A percentile compares a stretch with the other conserved stretches of the same genome.
These are phyloP conservation scores for Hansenula anomala DNA, from an alignment of 1,139 yeast genomes.

Conservation along the genomic window DNA sequence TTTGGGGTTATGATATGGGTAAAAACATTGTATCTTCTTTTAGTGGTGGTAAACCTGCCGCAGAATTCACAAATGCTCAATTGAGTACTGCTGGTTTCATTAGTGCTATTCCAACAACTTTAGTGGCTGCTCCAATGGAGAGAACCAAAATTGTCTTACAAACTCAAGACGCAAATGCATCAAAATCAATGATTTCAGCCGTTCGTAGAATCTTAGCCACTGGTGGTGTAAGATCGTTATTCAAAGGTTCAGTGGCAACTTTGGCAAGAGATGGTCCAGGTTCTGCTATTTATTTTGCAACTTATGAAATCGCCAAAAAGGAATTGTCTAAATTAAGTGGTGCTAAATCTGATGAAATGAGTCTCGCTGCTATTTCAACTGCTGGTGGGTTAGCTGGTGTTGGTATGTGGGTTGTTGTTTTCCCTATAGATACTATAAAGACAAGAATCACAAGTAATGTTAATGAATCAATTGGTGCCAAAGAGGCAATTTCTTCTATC, in stretches of 20 bases:
- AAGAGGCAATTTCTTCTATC: conserved; percentile 60
- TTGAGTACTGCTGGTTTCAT: conserved; percentile 93
- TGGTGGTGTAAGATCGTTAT: conserved; percentile 82
- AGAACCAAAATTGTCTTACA: conserved; percentile 93
- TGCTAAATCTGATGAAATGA: conserved; percentile 43
- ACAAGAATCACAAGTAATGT: conserved; percentile 79
- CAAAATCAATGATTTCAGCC: conserved; percentile 32
- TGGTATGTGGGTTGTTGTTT: conserved; percentile 94
- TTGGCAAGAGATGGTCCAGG: conserved; percentile 98
- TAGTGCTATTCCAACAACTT: conserved; percentile 91
- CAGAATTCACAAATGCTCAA: conserved; percentile 59
- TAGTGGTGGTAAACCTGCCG: conserved; percentile 23
- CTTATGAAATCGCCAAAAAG: conserved; percentile 79
- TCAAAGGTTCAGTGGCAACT: conserved; percentile 90
- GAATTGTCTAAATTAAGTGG: conserved; percentile 39
- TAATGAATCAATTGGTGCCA: conserved; percentile 48
- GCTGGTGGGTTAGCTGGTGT: conserved; percentile 97
- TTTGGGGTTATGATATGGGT: conserved; percentile 98
- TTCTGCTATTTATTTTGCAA: conserved; percentile 93
- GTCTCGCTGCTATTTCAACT: conserved; percentile 69
- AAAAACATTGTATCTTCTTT: conserved; percentile 58
- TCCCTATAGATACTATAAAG: conserved; percentile 95
- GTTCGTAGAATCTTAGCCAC: conserved; percentile 66
- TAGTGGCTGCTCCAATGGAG: conserved; percentile 95
- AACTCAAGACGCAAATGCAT: conserved; percentile 53